Base-by-base conservation (phyloP, 2,329 filamentous ascomycete species). In the Xylaria sp. region DNA sequence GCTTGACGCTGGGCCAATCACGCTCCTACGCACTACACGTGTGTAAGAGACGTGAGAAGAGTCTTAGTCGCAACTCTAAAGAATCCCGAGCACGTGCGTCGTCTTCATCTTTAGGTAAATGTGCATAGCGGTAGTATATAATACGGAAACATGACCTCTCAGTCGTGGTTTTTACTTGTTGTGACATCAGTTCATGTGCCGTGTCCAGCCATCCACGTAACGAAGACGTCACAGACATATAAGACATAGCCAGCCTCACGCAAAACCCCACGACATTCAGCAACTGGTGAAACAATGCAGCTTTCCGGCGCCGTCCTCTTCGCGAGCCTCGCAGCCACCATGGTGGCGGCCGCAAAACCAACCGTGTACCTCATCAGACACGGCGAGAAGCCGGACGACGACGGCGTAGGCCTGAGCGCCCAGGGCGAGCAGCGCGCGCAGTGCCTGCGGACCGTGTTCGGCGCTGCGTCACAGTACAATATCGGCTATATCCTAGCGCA, bases 291-390 rank as follows among this genome's bases (percentile, higher is more conserved):
- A 46, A 66, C 9, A 39, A 72, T 73, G 71, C 70, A 72, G 12
- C 48, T 72, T 18, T 60, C 70, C 18, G 39, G 41, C 44, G 44
- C 52, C 34, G 32, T 69, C 23, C 41, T 66, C 34, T 25, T 71
- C 37, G 62, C 66, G 2, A 65, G 54, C 12, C 46, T 72, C 56
- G 61, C 66, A 3, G 61, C 69, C 25, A 51, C 63, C 10, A 51
- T 70, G 10, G 54, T 59, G 10, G 50, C 60, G 7, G 71, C 65
- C 18, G 65, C 71, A 0, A 65, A 74, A 10, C 83, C 87, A 1
- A 89, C 84, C 0, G 85, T 90, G 39, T 91, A 89, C 75, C 79
- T 90, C 9, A 90, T 91, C 76, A 86, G 88, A 20, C 89, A 91
- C 72, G 89, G 88, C 68, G 89, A 91, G 77, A 91, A 91, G 78